phyloP scores from a whole-genome alignment of 73 alveolate species.

The Tetrahymena thermophila region DNA sequence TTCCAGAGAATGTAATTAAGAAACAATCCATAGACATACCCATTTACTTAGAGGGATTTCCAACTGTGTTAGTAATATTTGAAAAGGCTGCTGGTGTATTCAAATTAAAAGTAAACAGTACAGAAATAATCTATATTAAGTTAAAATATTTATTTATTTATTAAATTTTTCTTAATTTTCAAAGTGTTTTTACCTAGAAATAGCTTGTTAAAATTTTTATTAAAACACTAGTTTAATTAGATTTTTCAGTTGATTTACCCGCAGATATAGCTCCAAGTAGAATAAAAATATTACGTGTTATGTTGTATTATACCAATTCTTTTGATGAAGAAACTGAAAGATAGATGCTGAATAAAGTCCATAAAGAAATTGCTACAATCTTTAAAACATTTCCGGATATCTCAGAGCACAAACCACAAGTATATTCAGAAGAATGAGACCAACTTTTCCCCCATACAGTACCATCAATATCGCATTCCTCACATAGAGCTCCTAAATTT shows the following conservation, averaged over 20 bases:
- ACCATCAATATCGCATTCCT: conserved; percentile 35
- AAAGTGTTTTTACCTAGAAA: neutral
- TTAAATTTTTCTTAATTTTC: neutral
- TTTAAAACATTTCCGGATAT: conserved; percentile 9
- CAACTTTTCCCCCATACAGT: conserved; percentile 5
- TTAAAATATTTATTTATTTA: no score
- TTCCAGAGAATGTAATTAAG: neutral
- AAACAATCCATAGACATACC: conserved; percentile 36
- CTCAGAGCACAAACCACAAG: conserved; percentile 33
- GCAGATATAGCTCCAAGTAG: neutral
- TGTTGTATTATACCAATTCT: neutral
- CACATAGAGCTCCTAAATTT: conserved; percentile 32
- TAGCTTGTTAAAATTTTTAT: neutral
- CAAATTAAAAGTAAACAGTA: neutral
- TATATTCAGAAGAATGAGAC: conserved; percentile 19
- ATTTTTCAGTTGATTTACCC: neutral
- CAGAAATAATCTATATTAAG: neutral
- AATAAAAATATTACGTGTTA: neutral
- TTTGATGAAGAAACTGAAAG: neutral
- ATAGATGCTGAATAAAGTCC: conserved; percentile 3
- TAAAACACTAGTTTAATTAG: neutral
- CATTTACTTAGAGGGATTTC: conserved; percentile 24
- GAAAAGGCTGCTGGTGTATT: neutral
- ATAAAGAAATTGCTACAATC: conserved; percentile 11
- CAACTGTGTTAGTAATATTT: neutral